Evolutionary conservation across 345 rosid genomes (phyloP).

Genomic region (Eucalyptus paniculata): DNA sequence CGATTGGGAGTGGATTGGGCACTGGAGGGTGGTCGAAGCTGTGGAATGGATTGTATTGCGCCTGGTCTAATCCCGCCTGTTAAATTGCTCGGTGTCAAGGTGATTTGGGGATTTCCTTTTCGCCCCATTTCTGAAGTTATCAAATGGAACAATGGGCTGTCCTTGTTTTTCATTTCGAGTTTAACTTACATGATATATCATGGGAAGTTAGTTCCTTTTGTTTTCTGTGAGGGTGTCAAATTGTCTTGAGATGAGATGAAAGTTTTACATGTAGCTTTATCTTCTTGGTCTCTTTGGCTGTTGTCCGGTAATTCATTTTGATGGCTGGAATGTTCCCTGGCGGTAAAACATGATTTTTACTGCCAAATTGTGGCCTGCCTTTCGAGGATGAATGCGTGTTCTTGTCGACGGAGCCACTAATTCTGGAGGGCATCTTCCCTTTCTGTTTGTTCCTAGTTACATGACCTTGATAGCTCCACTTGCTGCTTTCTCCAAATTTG

Average conservation of each 20-base stretch:
- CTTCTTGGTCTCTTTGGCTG: not conserved
- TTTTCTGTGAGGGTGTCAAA: not conserved
- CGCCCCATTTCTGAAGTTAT: not conserved
- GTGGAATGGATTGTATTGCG: constrained; percentile 81
- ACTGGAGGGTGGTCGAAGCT: constrained; percentile 52
- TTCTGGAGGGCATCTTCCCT: not conserved
- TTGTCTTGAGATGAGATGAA: not conserved
- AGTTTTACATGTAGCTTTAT: not conserved
- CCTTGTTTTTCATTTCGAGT: not conserved
- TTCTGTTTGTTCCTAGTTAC: not conserved
- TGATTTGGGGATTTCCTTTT: not conserved
- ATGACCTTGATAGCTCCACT: not conserved
- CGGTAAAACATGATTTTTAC: not conserved
- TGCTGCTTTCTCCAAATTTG: not conserved
- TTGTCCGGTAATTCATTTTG: not conserved
- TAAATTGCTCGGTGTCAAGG: constrained; percentile 74
- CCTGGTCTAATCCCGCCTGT: constrained; percentile 78
- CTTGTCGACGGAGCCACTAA: not conserved
- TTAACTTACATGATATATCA: not conserved
- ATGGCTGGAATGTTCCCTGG: not conserved
- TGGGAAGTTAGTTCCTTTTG: not conserved
- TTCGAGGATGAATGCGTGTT: not conserved
- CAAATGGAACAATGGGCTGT: not conserved
- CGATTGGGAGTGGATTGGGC: constrained; percentile 68
- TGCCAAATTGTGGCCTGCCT: not conserved